These are phyloP conservation scores for Cyberlindnera bimundalis DNA, from an alignment of 805 yeast genomes.

Conservation along the genomic window DNA sequence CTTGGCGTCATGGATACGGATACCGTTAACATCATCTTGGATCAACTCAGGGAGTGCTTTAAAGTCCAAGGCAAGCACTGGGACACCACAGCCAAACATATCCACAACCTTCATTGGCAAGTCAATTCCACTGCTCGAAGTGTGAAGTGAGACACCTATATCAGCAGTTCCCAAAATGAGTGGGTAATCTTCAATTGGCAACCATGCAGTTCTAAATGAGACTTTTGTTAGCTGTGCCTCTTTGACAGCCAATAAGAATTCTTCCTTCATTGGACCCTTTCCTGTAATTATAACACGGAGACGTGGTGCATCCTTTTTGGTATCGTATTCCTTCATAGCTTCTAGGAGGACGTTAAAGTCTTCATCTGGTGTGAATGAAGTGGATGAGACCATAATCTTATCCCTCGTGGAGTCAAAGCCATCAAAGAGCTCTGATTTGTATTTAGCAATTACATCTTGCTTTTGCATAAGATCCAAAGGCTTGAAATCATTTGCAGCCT, in stretches of 20 bases:
- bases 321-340: constrained; percentile 54
- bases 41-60: constrained; percentile 80
- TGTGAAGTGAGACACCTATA: constrained; percentile 84
- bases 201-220: constrained; percentile 67
- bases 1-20: constrained; percentile 42
- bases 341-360: constrained; percentile 69
- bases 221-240: constrained; percentile 45
- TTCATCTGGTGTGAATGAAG: constrained; percentile 96
- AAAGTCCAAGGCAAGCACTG: constrained; percentile 76
- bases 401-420: constrained; percentile 38
- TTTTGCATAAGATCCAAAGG: constrained; percentile 36
- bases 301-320: constrained; percentile 37
- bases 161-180: constrained; percentile 71
- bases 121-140: constrained; percentile 90
- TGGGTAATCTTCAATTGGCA: constrained; percentile 77
- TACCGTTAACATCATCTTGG: constrained; percentile 64
- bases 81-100: constrained; percentile 93
- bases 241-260: constrained; percentile 48
- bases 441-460: constrained; percentile 32
- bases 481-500: constrained; percentile 69
- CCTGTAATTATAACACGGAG: constrained; percentile 87
- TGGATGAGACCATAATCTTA: constrained; percentile 76
- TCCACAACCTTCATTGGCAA: constrained; percentile 97
- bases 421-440: constrained; percentile 33
- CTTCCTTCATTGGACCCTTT: constrained; percentile 77